These are phyloP conservation scores for Erodium trifolium DNA, from an alignment of 441 rosid genomes.

Conservation along the genomic window DNA sequence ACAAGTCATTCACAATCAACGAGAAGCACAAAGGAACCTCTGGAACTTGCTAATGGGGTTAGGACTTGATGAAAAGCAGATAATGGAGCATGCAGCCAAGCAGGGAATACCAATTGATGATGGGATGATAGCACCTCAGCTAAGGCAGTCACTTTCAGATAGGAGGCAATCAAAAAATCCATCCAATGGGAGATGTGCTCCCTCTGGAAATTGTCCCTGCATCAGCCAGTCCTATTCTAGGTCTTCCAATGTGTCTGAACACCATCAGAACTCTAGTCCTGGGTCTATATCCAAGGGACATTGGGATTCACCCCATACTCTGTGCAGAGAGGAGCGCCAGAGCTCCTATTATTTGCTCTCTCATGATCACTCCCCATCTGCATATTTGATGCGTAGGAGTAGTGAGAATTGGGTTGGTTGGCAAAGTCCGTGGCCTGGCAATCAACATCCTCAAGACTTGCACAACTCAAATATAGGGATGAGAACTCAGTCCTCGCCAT, in stretches of 20 bases:
- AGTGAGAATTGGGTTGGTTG: constrained; percentile 41
- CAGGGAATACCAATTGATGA: constrained; percentile 80
- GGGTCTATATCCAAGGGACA: constrained; percentile 35
- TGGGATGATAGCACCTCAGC: constrained; percentile 40
- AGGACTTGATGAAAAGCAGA: constrained; percentile 66
- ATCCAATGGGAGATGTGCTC: constrained; percentile 24
- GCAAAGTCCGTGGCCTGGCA: constrained; percentile 29
- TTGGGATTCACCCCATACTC: constrained; percentile 39
- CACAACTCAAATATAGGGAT: constrained; percentile 44
- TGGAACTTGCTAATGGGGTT: constrained; percentile 75
- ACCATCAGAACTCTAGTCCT: constrained; percentile 33
- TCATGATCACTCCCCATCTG: constrained; percentile 39
- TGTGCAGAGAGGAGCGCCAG: constrained; percentile 58
- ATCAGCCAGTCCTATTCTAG: constrained; percentile 38
- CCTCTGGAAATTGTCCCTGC: constrained; percentile 29
- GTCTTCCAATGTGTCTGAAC: constrained; percentile 48
- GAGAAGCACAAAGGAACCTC: constrained; percentile 66
- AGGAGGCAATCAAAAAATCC: constrained; percentile 35
- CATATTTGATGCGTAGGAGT: constrained; percentile 33
- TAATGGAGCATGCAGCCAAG: constrained; percentile 63
- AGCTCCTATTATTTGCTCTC: constrained; percentile 52
- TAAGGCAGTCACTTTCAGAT: constrained; percentile 34
- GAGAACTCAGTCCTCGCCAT: constrained; percentile 31
- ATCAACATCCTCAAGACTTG: constrained; percentile 33
- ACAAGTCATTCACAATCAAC: constrained; percentile 80